Evolutionary conservation across 257 asterid genomes (phyloP).

Genomic region (Linderniella brevidens): DNA sequence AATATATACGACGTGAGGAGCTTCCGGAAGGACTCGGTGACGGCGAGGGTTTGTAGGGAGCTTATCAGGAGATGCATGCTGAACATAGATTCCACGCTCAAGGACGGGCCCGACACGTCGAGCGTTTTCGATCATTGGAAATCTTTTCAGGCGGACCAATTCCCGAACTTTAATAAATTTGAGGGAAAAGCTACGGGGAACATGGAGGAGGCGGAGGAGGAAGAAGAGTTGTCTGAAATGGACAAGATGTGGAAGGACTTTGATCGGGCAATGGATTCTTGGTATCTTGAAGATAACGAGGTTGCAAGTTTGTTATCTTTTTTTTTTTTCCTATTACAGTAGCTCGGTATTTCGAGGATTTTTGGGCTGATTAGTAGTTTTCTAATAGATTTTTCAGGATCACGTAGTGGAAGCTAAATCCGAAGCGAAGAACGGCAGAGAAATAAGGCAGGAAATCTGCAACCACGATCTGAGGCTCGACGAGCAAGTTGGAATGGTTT

Average conservation of each 20-base stretch:
- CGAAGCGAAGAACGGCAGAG: conserved; percentile 19
- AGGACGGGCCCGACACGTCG: conserved; percentile 58
- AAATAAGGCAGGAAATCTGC: conserved; percentile 22
- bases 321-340: not conserved
- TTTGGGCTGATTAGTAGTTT: not conserved
- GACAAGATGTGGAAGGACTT: conserved; percentile 91
- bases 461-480: conserved; percentile 66
- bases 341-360: not conserved
- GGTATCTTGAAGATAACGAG: conserved; percentile 66
- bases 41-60: conserved; percentile 75
- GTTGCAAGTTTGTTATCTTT: conserved; percentile 14
- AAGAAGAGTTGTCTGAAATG: conserved; percentile 68
- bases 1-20: conserved; percentile 73
- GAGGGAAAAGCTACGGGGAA: conserved; percentile 18
- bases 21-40: conserved; percentile 53
- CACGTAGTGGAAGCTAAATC: conserved; percentile 16
- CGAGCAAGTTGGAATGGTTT: conserved; percentile 73
- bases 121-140: conserved; percentile 81
- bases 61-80: conserved; percentile 67
- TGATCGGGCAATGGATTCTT: conserved; percentile 86
- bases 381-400: conserved; percentile 33
- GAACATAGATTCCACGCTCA: conserved; percentile 67
- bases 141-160: conserved; percentile 38
- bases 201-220: conserved; percentile 42
- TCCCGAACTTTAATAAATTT: conserved; percentile 13